Evolutionary conservation across 257 asterid genomes (phyloP).

Genomic region (Handroanthus guayacan): DNA sequence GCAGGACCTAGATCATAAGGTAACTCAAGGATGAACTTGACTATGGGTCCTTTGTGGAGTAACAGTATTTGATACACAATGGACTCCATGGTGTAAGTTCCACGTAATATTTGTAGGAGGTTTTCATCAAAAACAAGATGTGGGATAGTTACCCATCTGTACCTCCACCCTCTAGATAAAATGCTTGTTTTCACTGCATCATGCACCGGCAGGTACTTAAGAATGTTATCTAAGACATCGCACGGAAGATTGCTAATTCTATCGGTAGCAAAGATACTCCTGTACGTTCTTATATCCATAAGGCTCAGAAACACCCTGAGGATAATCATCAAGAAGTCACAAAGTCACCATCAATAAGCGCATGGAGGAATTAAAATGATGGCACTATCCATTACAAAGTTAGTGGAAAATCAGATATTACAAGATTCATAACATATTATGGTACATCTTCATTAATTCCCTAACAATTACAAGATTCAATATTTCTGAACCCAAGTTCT

Average conservation of each 20-base stretch:
- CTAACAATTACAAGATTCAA: too few relatives aligned
- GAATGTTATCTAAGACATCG: neutral
- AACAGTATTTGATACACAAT: neutral
- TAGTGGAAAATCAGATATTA: too few relatives aligned
- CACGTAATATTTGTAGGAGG: neutral
- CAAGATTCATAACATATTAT: too few relatives aligned
- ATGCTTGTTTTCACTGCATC: slow-evolving; percentile 19
- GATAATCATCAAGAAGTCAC: neutral
- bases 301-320: neutral
- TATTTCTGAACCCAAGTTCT: too few relatives aligned
- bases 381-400: too few relatives aligned
- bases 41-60: neutral
- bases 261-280: neutral
- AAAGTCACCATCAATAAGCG: neutral
- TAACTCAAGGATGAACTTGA: neutral
- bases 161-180: neutral
- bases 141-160: slow-evolving; percentile 4
- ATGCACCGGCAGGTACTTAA: neutral
- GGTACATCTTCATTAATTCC: too few relatives aligned
- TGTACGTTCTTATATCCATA: neutral
- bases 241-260: neutral
- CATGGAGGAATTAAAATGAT: neutral
- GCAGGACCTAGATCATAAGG: neutral
- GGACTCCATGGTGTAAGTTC: neutral
- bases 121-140: neutral